Conservation (phyloP, 1,284 basidiomycete species). For the Cutaneotrichosporon sp. region DNA sequence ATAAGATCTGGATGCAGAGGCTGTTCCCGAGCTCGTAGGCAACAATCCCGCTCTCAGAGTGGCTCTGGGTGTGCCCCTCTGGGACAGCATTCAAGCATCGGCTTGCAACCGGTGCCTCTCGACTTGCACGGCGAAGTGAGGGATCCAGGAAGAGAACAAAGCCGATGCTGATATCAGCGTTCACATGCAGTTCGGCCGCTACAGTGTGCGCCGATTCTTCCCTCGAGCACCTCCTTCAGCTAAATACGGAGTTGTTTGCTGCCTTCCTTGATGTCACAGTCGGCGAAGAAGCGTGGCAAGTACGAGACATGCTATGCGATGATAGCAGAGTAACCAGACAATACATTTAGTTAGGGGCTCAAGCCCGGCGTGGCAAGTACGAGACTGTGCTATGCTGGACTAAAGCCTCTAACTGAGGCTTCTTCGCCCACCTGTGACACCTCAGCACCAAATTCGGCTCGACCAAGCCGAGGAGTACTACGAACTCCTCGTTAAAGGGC, state of each 20-base stretch:
- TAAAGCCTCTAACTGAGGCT: too few species aligned
- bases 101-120: constrained; percentile 51
- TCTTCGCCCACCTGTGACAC: too few species aligned
- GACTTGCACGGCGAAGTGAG: not conserved
- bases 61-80: constrained; percentile 69
- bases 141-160: not conserved
- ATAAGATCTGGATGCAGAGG: constrained; percentile 50
- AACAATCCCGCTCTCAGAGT: constrained; percentile 63
- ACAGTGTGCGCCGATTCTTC: constrained; percentile 75
- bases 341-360: too few species aligned
- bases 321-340: too few species aligned
- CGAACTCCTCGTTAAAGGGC: constrained; percentile 37
- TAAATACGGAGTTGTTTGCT: constrained; percentile 36
- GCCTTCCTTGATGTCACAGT: constrained; percentile 44
- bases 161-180: constrained; percentile 9
- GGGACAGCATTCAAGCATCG: constrained; percentile 74
- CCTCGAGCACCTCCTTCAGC: constrained; percentile 62
- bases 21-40: constrained; percentile 65
- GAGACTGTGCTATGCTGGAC: too few species aligned
- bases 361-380: too few species aligned
- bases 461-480: constrained; percentile 45
- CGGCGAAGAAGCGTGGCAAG: too few species aligned
- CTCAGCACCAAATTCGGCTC: constrained; percentile 35
- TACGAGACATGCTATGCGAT: too few species aligned
- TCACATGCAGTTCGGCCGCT: constrained; percentile 58